Evolutionary conservation across 1,284 basidiomycete genomes (phyloP).

Genomic region (Pyrrhoderma lamaoense): DNA sequence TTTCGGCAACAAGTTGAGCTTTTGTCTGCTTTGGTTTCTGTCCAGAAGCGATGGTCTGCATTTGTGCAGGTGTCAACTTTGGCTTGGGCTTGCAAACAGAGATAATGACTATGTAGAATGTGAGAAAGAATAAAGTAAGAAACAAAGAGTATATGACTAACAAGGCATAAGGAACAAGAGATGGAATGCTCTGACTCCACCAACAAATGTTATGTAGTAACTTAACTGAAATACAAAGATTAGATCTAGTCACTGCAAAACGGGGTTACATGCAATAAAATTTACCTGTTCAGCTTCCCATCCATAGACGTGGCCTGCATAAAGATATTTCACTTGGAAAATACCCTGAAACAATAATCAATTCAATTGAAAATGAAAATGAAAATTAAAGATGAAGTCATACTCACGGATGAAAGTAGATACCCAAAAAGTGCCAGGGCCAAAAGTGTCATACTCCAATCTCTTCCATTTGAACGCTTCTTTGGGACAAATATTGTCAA

Average conservation of each 20-base stretch:
- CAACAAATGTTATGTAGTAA: constrained; percentile 54
- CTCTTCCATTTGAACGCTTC: constrained; percentile 32
- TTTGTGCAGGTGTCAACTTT: constrained; percentile 19
- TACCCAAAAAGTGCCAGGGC: constrained; percentile 40
- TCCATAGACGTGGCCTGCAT: constrained; percentile 45
- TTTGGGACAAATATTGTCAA: constrained; percentile 49
- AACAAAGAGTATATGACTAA: constrained; percentile 29
- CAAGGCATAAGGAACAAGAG: constrained; percentile 52
- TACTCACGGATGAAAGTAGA: constrained; percentile 40
- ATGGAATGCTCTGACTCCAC: constrained; percentile 41
- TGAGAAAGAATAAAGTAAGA: constrained; percentile 14
- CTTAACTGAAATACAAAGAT: constrained; percentile 36
- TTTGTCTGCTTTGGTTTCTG: constrained; percentile 36
- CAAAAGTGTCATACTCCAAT: constrained; percentile 54
- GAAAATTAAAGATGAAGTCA: background rate
- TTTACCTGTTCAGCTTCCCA: constrained; percentile 50
- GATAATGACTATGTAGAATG: constrained; percentile 33
- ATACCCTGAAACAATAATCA: constrained; percentile 35
- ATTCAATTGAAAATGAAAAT: constrained; percentile 5
- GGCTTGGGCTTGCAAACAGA: constrained; percentile 39
- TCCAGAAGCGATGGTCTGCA: constrained; percentile 5
- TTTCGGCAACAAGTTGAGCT: constrained; percentile 49
- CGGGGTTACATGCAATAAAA: background rate
- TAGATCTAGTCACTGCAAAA: constrained; percentile 1
- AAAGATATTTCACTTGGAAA: constrained; percentile 55